phyloP scores from a whole-genome alignment of 371 early-diverging fungal genomes.

The Mortierella sp. region DNA sequence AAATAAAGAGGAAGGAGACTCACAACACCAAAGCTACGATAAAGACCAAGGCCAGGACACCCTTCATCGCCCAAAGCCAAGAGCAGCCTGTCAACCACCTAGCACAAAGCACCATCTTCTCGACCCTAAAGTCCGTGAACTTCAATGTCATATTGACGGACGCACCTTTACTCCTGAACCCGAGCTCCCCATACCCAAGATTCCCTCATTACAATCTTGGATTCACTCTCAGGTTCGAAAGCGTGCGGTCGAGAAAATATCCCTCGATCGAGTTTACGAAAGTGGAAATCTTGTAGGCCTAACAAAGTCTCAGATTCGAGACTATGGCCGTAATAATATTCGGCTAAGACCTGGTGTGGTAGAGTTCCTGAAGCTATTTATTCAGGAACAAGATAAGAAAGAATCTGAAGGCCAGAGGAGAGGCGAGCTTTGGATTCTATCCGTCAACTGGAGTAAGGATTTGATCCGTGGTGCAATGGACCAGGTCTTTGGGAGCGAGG shows the following conservation, averaged over 20 bases:
- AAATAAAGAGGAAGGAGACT: neutral
- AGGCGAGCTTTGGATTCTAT: slow-evolving; percentile 47
- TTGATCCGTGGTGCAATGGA: slow-evolving; percentile 55
- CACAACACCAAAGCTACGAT: neutral
- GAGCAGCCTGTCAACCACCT: neutral
- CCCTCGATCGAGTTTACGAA: slow-evolving; percentile 44
- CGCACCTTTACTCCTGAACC: slow-evolving; percentile 45
- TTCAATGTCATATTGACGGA: slow-evolving; percentile 47
- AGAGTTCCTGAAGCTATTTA: slow-evolving; percentile 31
- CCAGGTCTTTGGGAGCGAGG: slow-evolving; percentile 51
- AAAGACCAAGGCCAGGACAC: neutral
- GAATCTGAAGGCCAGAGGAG: slow-evolving; percentile 11
- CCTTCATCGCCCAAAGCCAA: neutral
- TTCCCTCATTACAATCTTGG: slow-evolving; percentile 49
- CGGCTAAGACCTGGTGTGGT: slow-evolving; percentile 42
- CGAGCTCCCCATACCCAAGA: slow-evolving; percentile 30
- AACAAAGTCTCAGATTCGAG: slow-evolving; percentile 36
- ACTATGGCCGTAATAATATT: slow-evolving; percentile 38
- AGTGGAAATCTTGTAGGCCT: slow-evolving; percentile 51
- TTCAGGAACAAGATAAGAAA: slow-evolving; percentile 28
- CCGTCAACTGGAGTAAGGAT: slow-evolving; percentile 55
- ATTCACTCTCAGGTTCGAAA: slow-evolving; percentile 46
- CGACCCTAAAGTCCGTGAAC: slow-evolving; percentile 29
- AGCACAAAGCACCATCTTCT: slow-evolving; percentile 19
- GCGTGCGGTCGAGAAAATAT: slow-evolving; percentile 43